Evolutionary conservation across 2,329 filamentous ascomycete genomes (phyloP).

Genomic region (Elsinoe perseae): DNA sequence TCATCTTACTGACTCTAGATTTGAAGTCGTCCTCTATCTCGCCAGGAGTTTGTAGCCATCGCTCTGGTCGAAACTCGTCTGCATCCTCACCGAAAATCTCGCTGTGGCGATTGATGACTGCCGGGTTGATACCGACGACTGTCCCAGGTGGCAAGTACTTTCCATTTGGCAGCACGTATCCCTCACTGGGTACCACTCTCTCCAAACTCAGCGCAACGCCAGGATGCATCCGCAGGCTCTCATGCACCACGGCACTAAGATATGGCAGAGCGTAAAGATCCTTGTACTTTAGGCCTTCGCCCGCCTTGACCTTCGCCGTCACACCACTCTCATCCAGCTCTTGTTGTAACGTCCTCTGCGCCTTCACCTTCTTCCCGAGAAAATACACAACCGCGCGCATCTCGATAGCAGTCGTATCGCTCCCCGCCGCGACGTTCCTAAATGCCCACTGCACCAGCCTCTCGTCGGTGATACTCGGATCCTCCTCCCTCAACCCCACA

Average conservation of each 20-base stretch:
- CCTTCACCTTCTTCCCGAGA: constrained; percentile 28
- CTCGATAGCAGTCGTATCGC: constrained; percentile 36
- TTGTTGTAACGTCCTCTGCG: constrained; percentile 29
- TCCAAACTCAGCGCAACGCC: constrained; percentile 31
- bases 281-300: constrained; percentile 45
- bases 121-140: constrained; percentile 38
- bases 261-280: constrained; percentile 60
- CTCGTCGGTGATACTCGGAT: constrained; percentile 1
- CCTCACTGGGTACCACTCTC: constrained; percentile 28
- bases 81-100: constrained; percentile 34
- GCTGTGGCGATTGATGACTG: constrained; percentile 36
- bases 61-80: constrained; percentile 37
- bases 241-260: constrained; percentile 55
- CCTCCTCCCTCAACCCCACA: background rate
- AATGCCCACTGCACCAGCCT: constrained; percentile 12
- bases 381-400: constrained; percentile 36
- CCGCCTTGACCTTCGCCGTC: constrained; percentile 23
- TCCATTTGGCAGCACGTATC: constrained; percentile 25
- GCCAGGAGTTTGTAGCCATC: constrained; percentile 35
- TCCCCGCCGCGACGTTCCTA: constrained; percentile 28
- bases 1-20: background rate
- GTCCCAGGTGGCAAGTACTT: constrained; percentile 33
- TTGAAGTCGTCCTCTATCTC: background rate
- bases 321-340: constrained; percentile 34
- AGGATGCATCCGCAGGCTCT: constrained; percentile 49